Percentiles rank a stretch among this genome's conserved stretches.
Evolutionary conservation across 108 stramenopile genomes (phyloP).

Genomic region (Epipyxis sp.): DNA sequence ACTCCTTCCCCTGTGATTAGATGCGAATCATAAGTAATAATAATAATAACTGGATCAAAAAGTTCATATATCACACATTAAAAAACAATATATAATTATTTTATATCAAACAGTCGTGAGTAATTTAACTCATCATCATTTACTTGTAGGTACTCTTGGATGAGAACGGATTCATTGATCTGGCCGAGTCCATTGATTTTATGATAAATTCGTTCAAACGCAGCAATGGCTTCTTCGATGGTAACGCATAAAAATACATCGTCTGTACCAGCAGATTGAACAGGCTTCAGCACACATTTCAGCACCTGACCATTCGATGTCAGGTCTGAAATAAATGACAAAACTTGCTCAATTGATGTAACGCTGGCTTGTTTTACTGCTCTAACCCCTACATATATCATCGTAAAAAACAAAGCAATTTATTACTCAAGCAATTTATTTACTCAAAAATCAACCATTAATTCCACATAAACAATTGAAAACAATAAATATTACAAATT

Average conservation of each 20-base stretch:
- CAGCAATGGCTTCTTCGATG: slow-evolving; percentile 78
- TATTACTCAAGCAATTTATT: slow-evolving; percentile 10
- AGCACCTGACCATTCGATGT: slow-evolving; percentile 62
- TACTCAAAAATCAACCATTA: slow-evolving; percentile 4
- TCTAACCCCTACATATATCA: slow-evolving; percentile 72
- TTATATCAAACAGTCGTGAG: not conserved
- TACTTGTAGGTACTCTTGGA: slow-evolving; percentile 81
- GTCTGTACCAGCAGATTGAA: slow-evolving; percentile 85
- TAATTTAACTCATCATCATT: too few species aligned
- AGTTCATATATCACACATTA: not conserved
- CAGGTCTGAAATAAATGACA: slow-evolving; percentile 65
- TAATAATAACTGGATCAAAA: too few species aligned
- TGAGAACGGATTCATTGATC: slow-evolving; percentile 66
- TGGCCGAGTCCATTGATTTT: slow-evolving; percentile 73
- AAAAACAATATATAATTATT: too few species aligned
- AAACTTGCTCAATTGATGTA: slow-evolving; percentile 63
- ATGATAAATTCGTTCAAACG: slow-evolving; percentile 75
- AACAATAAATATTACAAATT: too few species aligned
- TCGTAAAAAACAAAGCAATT: too few species aligned
- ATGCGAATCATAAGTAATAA: too few species aligned
- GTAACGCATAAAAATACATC: slow-evolving; percentile 84
- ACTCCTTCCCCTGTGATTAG: slow-evolving; percentile 81
- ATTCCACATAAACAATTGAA: too few species aligned
- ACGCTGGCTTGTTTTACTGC: slow-evolving; percentile 75
- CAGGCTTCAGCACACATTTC: slow-evolving; percentile 75